Evolutionary conservation across 2,329 filamentous ascomycete species (phyloP), one percentile per base, ranked within the genome.

Genomic region (Trematosphaeria pertusa): DNA sequence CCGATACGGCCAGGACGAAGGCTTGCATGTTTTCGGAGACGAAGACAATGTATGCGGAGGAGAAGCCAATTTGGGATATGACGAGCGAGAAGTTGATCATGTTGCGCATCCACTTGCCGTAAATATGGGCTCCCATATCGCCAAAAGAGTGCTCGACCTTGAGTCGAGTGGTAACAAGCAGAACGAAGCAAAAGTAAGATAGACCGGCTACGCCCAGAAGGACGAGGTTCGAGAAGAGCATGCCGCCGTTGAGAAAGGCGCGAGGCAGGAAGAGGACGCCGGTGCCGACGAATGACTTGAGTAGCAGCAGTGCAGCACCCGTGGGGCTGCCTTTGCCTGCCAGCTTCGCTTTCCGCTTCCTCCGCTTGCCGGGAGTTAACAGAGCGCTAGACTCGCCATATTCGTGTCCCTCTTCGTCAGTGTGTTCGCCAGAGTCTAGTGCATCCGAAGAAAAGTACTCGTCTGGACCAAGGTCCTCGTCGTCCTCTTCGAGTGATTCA

Each of bases 221-320:
- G 12, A 99, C 88, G 40, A 95, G 56, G 67, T 95, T 96, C 63
- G 91, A 96, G 73, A 99, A 99, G 12, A 96, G 76, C 92, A 99
- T 97, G 48, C 94, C 94, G 43, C 94, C 94, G 64, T 96, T 99
- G 55, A 97, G 82, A 68, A 94, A 99, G 4, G 94, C 93, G 37
- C 91, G 86, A 0, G 93, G 93, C 24, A 97, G 77, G 76, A 97
- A 97, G 12, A 97, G 79, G 7, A 97, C 93, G 45, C 93, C 93
- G 0, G 94, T 99, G 15, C 95, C 94, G 37, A 99, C 94, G 67
- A 99, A 99, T 0, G 93, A 97, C 77, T 99, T 99, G 57, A 99
- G 84, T 32, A 99, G 79, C 43, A 99, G 81, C 59, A 97, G 73
- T 9, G 89, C 87, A 8, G 94, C 93, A 52, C 88, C 89, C 54